Evolutionary conservation across 2,329 filamentous ascomycete genomes (phyloP).

Genomic region (Diaporthe batatas): DNA sequence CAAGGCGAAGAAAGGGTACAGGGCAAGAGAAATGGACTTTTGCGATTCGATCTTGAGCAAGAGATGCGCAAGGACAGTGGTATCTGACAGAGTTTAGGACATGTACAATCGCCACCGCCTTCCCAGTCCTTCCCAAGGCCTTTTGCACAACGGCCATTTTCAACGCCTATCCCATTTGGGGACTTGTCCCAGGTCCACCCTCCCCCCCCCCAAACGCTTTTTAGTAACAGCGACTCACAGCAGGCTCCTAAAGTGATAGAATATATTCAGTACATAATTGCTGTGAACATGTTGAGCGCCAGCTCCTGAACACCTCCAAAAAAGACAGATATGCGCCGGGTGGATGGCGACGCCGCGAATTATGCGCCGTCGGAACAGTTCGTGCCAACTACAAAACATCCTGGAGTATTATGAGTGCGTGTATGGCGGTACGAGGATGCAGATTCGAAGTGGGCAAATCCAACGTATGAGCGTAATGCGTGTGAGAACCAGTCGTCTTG

Average conservation of each 20-base stretch:
- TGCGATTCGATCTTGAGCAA: conserved; percentile 17
- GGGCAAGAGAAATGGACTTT: conserved; percentile 11
- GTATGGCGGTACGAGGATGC: background rate
- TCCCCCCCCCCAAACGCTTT: conserved; percentile 1
- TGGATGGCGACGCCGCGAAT: conserved; percentile 16
- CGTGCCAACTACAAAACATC: conserved; percentile 15
- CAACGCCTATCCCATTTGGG: conserved; percentile 10
- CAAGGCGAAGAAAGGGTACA: background rate
- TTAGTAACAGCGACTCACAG: conserved; percentile 18
- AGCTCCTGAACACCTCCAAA: background rate
- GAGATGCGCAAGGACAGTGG: conserved; percentile 23
- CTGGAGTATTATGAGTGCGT: conserved; percentile 15
- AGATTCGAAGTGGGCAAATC: conserved; percentile 1
- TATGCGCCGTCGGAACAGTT: conserved; percentile 9
- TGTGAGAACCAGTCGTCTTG: background rate
- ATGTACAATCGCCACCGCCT: conserved; percentile 17
- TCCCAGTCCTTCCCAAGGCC: background rate
- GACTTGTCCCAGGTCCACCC: background rate
- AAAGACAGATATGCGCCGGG: conserved; percentile 19
- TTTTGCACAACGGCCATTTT: conserved; percentile 21
- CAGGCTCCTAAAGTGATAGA: conserved; percentile 13
- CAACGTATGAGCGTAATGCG: conserved; percentile 11
- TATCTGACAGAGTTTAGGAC: conserved; percentile 30
- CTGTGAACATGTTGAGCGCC: conserved; percentile 2
- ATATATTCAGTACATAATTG: conserved; percentile 32